A percentile compares a stretch with the other conserved stretches of the same genome.
These are phyloP conservation scores for Stachybotrys chartarum DNA, from an alignment of 2,329 filamentous ascomycete species.

Conservation along the genomic window DNA sequence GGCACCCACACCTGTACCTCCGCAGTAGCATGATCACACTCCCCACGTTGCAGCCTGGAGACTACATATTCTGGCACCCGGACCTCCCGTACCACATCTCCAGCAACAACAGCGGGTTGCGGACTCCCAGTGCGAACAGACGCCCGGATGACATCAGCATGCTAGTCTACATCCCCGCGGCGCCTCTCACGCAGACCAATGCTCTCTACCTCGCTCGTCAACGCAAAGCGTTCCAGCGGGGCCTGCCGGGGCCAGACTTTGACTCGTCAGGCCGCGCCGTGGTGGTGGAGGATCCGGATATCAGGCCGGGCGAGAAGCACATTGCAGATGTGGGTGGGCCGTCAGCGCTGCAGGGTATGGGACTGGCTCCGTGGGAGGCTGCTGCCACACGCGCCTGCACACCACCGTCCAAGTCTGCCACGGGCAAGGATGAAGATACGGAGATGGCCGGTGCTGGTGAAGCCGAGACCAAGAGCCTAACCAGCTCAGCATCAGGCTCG, in stretches of 20 bases:
- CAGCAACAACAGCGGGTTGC: slow-evolving; percentile 24
- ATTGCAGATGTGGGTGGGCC: slow-evolving; percentile 43
- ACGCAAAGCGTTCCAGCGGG: slow-evolving; percentile 48
- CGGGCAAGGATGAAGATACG: slow-evolving; percentile 15
- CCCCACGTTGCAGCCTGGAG: slow-evolving; percentile 45
- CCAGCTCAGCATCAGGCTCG: slow-evolving; percentile 17
- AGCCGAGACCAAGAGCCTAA: slow-evolving; percentile 15
- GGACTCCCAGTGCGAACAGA: slow-evolving; percentile 15
- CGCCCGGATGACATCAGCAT: slow-evolving; percentile 32
- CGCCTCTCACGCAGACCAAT: slow-evolving; percentile 50
- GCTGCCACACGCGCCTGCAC: slow-evolving; percentile 21
- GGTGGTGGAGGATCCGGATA: slow-evolving; percentile 43
- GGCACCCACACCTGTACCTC: slow-evolving; percentile 50
- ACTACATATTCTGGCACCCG: slow-evolving; percentile 54
- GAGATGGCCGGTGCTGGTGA: slow-evolving; percentile 14
- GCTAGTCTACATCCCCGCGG: slow-evolving; percentile 48
- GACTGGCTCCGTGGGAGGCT: slow-evolving; percentile 43
- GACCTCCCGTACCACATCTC: slow-evolving; percentile 51
- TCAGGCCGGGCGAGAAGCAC: slow-evolving; percentile 41
- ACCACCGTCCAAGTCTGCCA: slow-evolving; percentile 13
- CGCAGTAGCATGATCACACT: slow-evolving; percentile 47
- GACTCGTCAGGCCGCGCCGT: slow-evolving; percentile 42
- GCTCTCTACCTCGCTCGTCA: slow-evolving; percentile 50
- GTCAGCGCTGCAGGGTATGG: slow-evolving; percentile 49
- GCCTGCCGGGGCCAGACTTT: slow-evolving; percentile 48